Percentiles rank a stretch among this genome's conserved stretches.
Evolutionary conservation across 2,329 filamentous ascomycete species (phyloP).

Genomic region (Penicillium polonicum): DNA sequence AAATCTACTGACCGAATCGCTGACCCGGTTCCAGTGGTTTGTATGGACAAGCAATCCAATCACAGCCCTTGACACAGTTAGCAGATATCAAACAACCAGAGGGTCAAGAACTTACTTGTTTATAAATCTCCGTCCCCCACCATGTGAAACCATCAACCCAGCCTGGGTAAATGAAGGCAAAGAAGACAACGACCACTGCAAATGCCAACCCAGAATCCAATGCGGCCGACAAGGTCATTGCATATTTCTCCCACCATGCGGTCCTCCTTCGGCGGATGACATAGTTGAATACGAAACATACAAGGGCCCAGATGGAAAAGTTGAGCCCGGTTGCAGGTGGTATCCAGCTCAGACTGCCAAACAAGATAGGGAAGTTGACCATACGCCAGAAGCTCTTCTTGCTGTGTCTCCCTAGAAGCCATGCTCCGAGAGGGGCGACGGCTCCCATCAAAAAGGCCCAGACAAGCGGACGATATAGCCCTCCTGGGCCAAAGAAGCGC

Average conservation of each 20-base stretch:
- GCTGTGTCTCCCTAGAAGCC: conserved; percentile 62
- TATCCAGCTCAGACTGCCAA: conserved; percentile 81
- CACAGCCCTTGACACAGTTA: conserved; percentile 59
- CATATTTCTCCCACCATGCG: conserved; percentile 91
- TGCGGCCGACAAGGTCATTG: conserved; percentile 81
- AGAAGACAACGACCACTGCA: conserved; percentile 79
- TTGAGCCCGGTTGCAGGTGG: conserved; percentile 82
- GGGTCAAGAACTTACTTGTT: conserved; percentile 49
- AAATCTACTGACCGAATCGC: conserved; percentile 59
- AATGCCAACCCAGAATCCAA: conserved; percentile 80
- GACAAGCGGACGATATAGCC: conserved; percentile 72
- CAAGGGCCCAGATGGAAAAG: conserved; percentile 81
- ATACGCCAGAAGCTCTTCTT: conserved; percentile 66
- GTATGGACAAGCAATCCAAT: conserved; percentile 79
- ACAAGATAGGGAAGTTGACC: conserved; percentile 78
- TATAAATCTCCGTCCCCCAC: conserved; percentile 89
- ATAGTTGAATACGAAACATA: conserved; percentile 82
- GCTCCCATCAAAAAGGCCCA: conserved; percentile 81
- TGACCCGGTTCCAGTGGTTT: conserved; percentile 61
- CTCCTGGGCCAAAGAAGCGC: conserved; percentile 75
- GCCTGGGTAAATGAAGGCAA: conserved; percentile 80
- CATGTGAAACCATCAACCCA: conserved; percentile 71
- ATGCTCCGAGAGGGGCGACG: conserved; percentile 70
- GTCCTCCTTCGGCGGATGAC: conserved; percentile 65
- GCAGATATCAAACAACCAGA: background rate